phyloP scores from a whole-genome alignment of 225 moss, liverwort and hornwort species.

The Straminergon stramineum region DNA sequence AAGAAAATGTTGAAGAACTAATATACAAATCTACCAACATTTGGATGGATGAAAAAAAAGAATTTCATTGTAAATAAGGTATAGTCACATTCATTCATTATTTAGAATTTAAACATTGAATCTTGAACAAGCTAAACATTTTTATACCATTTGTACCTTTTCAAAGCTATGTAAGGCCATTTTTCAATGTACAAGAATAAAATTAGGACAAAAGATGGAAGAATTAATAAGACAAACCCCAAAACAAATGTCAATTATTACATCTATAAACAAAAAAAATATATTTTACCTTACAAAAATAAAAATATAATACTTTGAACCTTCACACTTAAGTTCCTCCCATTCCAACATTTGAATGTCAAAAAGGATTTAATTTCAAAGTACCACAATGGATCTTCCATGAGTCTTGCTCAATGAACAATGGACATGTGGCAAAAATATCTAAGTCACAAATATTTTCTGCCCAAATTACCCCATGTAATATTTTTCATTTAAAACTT shows the following conservation, averaged over 20 bases:
- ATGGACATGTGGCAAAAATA: neutral
- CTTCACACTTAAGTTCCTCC: neutral
- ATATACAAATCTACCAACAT: neutral
- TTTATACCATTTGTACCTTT: neutral
- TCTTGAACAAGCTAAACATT: neutral
- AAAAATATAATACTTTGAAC: too few relatives aligned
- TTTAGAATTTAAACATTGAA: neutral
- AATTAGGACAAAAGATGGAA: neutral
- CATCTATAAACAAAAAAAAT: rapidly evolving
- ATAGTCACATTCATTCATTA: neutral
- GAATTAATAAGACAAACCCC: rapidly evolving
- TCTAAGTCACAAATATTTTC: neutral
- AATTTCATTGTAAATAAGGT: neutral
- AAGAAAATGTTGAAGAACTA: neutral
- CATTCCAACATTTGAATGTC: neutral
- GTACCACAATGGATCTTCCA: neutral
- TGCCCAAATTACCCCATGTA: rapidly evolving
- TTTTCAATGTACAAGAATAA: neutral
- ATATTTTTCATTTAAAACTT: neutral
- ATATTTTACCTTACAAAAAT: neutral
- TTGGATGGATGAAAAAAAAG: neutral
- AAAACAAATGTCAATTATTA: neutral
- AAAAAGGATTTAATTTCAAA: neutral
- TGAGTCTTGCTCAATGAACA: too few relatives aligned
- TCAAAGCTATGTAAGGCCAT: neutral